These are phyloP conservation scores for Candida oleophila DNA, from an alignment of 805 yeast species.

Conservation along the genomic window DNA sequence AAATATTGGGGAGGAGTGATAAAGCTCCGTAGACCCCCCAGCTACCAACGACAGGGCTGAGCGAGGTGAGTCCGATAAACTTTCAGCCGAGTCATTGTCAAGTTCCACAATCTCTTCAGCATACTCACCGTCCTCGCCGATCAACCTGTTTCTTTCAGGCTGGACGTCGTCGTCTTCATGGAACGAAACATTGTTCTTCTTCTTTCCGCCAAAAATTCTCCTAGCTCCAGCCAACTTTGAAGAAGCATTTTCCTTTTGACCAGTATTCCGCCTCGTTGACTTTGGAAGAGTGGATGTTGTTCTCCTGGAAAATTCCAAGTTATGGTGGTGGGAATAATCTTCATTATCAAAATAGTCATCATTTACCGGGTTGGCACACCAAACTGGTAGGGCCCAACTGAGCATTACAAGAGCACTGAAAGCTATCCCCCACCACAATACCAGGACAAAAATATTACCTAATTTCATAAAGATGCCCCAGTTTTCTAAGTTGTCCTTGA, in stretches of 20 bases:
- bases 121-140: neutral
- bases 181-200: neutral
- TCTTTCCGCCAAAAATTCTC: neutral
- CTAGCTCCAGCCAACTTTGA: neutral
- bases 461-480: constrained; percentile 47
- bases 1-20: neutral
- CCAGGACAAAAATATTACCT: constrained; percentile 42
- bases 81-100: neutral
- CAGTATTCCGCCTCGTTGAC: neutral
- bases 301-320: neutral
- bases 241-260: neutral
- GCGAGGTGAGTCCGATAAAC: neutral
- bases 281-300: neutral
- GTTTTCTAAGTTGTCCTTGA: constrained; percentile 31
- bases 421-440: constrained; percentile 38
- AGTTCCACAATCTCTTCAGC: neutral
- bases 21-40: neutral
- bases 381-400: constrained; percentile 34
- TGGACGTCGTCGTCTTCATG: neutral
- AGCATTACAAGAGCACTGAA: constrained; percentile 23
- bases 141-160: neutral
- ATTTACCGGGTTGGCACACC: constrained; percentile 54
- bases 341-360: constrained; percentile 23
- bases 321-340: neutral
- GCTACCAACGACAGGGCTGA: neutral